Base-by-base conservation (phyloP, 23 red algal genomes). In the Gracilaria gracilis region DNA sequence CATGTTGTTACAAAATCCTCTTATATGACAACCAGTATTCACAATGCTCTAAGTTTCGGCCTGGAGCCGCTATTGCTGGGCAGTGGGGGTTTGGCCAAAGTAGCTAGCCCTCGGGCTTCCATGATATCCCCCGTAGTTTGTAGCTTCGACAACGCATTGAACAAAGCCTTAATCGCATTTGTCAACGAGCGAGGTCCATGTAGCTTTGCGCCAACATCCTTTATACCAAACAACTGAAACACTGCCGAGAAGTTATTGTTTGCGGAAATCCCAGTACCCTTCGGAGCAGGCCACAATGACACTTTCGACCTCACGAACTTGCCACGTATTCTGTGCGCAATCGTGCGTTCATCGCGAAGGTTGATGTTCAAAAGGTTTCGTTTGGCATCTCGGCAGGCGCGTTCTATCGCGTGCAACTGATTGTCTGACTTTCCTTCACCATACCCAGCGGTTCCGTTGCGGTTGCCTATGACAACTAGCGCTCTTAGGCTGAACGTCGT, bases 161-260 rank as follows among this genome's bases (percentile, higher is more conserved):
- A 95, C 51, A 98, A 77, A 44, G 96, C 96, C 86, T 95, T 98
- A 49, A 95, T 69, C 16, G 77, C 67, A 83, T 98, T 98, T 8
- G 76, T 75, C 38, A 89, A 39, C 17, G 75, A 88, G 9, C 93
- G 87, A 33, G 95, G 71, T 31, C 96, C 96, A 36, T 95, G 93
- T 54, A 92, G 85, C 75, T 98, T 95, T 38, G 96, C 96, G 35
- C 92, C 93, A 4, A 94, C 82, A 59, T 98, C 92, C 61, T 84
- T 92, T 24, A 98, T 67, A 29, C 96, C 96, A 76, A 95, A 86
- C 83, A 98, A 50, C 70, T 92, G 84, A 53, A 98, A 83, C 24
- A 95, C 74, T 24, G 89, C 87, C 19, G 78, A 51, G 87, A 92
- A 98, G 40, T 95, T 84, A 67, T 87, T 90, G 83, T 95, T 95